Base-by-base conservation (phyloP, 2,329 filamentous ascomycete species). In the Fusarium brachygibbosum region DNA sequence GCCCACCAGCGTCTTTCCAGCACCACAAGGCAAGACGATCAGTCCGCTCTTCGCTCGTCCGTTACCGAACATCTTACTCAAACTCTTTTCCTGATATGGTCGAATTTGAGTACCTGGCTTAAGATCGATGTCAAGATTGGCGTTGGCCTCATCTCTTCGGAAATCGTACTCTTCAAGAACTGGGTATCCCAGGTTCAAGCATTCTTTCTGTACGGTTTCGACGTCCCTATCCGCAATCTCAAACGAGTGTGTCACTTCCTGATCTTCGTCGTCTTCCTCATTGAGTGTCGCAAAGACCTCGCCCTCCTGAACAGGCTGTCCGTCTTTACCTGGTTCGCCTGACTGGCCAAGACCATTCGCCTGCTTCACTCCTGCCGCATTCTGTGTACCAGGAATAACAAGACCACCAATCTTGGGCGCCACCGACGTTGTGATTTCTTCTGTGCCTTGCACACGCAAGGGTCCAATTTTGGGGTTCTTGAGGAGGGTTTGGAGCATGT, bases 31-130 rank as follows among this genome's bases (percentile, higher is more conserved):
- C 73, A 99, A 81, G 58, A 99, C 96, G 63, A 99, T 99, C 71
- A 99, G 97, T 59, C 96, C 96, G 79, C 94, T 98, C 82, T 97
- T 96, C 16, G 96, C 96, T 80, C 96, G 91, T 50, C 95, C 95
- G 76, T 99, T 99, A 76, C 96, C 95, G 78, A 99, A 99, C 96
- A 99, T 99, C 80, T 99, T 99, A 82, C 93, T 97, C 12, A 99
- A 84, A 70, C 94, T 97, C 82, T 98, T 97, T 79, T 99, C 96
- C 78, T 99, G 96, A 74, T 99, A 99, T 66, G 97, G 83, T 77
- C 95, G 90, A 77, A 98, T 98, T 75, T 95, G 92, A 0, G 94
- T 95, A 58, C 91, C 90, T 1, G 95, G 94, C 73, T 92, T 92
- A 49, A 98, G 84, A 78, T 98, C 95, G 72, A 99, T 99, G 59